A percentile compares a stretch with the other conserved stretches of the same genome.
Conservation (phyloP, 768 basidiomycete species). For the Calocybe indica region DNA sequence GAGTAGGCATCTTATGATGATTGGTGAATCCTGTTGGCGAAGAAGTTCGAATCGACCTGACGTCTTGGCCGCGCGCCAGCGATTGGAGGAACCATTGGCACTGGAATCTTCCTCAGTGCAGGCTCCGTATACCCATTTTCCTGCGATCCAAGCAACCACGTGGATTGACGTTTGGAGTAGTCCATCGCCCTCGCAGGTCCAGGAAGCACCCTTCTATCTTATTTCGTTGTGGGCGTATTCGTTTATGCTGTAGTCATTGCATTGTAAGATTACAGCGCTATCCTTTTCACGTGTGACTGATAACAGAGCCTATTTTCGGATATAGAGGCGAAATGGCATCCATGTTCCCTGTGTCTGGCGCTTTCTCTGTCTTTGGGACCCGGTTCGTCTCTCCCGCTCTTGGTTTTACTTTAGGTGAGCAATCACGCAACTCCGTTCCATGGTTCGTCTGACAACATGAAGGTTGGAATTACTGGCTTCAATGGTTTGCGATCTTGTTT, state of each 20-base stretch:
- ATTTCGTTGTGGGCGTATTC: slow-evolving; percentile 52
- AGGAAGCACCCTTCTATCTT: slow-evolving; percentile 56
- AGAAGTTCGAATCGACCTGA: background rate
- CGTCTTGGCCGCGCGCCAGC: slow-evolving; percentile 19
- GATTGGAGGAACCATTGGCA: slow-evolving; percentile 55
- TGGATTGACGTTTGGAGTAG: slow-evolving; percentile 14
- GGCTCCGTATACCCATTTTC: slow-evolving; percentile 35
- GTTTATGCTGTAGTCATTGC: slow-evolving; percentile 57
- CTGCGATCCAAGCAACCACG: background rate
- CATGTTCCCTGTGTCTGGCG: slow-evolving; percentile 56
- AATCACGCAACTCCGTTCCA: background rate
- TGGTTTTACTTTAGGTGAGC: slow-evolving; percentile 49
- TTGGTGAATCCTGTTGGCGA: slow-evolving; percentile 12
- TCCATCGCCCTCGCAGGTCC: slow-evolving; percentile 54
- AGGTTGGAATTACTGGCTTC: slow-evolving; percentile 58
- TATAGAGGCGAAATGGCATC: slow-evolving; percentile 60
- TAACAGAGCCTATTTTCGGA: background rate
- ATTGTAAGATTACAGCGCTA: slow-evolving; percentile 27
- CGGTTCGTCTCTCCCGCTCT: slow-evolving; percentile 57
- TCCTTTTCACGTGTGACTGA: background rate
- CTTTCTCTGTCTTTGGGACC: slow-evolving; percentile 51
- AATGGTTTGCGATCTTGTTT: slow-evolving; percentile 30
- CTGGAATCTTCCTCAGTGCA: slow-evolving; percentile 56
- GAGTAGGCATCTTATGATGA: slow-evolving; percentile 27
- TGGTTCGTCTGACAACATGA: background rate